phyloP scores from a whole-genome alignment of 2,329 filamentous ascomycete genomes.

The Penicillium sp. region DNA sequence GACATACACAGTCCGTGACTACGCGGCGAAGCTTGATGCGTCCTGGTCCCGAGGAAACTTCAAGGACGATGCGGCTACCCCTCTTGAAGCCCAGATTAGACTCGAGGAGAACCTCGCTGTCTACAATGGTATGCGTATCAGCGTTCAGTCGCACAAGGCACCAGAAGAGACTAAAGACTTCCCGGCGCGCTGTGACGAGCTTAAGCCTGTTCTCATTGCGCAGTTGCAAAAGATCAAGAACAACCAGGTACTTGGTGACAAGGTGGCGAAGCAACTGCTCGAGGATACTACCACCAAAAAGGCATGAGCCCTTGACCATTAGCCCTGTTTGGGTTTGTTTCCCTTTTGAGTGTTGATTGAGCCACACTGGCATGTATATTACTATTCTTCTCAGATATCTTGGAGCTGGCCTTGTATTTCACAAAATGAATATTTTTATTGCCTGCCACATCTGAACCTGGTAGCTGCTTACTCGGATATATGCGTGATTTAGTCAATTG shows the following conservation, averaged over 20 bases:
- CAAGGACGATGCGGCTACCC: constrained; percentile 11
- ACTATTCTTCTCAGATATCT: constrained; percentile 18
- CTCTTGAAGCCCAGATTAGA: constrained; percentile 19
- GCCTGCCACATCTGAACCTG: neutral
- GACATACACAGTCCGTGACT: constrained; percentile 41
- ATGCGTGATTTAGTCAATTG: neutral
- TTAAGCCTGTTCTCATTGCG: neutral
- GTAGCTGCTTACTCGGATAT: neutral
- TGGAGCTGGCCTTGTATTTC: constrained; percentile 22
- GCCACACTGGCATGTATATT: constrained; percentile 21
- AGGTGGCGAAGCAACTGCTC: constrained; percentile 27
- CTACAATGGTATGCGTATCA: constrained; percentile 43
- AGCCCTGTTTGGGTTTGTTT: neutral
- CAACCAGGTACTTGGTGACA: neutral
- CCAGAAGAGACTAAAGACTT: neutral
- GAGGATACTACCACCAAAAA: neutral
- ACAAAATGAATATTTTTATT: constrained; percentile 15
- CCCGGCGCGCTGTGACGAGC: neutral
- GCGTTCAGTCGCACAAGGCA: constrained; percentile 20
- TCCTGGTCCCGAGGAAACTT: constrained; percentile 33
- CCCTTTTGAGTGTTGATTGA: constrained; percentile 6
- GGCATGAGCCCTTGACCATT: neutral
- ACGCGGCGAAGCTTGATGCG: constrained; percentile 39
- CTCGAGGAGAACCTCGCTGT: constrained; percentile 39
- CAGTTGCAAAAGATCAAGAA: constrained; percentile 46